Evolutionary conservation across 2,329 filamentous ascomycete genomes (phyloP).

Genomic region (Lachnellula cervina): DNA sequence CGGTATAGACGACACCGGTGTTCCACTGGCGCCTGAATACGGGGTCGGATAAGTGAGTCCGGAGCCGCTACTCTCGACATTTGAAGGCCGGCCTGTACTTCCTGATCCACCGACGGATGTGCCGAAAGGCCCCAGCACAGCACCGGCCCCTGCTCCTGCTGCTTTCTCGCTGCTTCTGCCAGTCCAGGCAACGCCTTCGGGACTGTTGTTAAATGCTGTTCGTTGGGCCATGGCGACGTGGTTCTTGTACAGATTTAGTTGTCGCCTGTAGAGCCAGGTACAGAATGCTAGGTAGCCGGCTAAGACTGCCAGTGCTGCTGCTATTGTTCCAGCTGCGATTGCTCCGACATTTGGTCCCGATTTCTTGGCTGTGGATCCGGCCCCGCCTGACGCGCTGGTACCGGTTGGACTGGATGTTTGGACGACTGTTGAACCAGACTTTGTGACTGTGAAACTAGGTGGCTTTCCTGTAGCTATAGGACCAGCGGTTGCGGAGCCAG

Average conservation of each 20-base stretch:
- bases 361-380: conserved; percentile 30
- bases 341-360: conserved; percentile 35
- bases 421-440: conserved; percentile 40
- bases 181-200: conserved; percentile 25
- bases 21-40: neutral
- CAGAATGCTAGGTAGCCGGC: conserved; percentile 66
- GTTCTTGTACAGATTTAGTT: conserved; percentile 63
- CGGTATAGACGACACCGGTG: neutral
- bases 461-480: conserved; percentile 67
- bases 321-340: conserved; percentile 51
- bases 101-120: conserved; percentile 21
- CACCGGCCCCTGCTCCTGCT: conserved; percentile 2
- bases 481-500: conserved; percentile 57
- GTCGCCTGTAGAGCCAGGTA: conserved; percentile 67
- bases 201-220: conserved; percentile 42
- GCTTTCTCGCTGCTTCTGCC: conserved; percentile 28
- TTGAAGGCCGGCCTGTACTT: conserved; percentile 10
- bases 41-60: neutral
- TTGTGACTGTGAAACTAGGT: conserved; percentile 63
- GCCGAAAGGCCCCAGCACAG: conserved; percentile 25
- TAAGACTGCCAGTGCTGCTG: conserved; percentile 57
- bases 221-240: conserved; percentile 63
- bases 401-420: conserved; percentile 34
- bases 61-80: conserved; percentile 4
- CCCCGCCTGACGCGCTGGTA: conserved; percentile 1